A percentile compares a stretch with the other conserved stretches of the same genome.
These are phyloP conservation scores for Nigrospora oryzae DNA, from an alignment of 2,329 filamentous ascomycete genomes.

Conservation along the genomic window DNA sequence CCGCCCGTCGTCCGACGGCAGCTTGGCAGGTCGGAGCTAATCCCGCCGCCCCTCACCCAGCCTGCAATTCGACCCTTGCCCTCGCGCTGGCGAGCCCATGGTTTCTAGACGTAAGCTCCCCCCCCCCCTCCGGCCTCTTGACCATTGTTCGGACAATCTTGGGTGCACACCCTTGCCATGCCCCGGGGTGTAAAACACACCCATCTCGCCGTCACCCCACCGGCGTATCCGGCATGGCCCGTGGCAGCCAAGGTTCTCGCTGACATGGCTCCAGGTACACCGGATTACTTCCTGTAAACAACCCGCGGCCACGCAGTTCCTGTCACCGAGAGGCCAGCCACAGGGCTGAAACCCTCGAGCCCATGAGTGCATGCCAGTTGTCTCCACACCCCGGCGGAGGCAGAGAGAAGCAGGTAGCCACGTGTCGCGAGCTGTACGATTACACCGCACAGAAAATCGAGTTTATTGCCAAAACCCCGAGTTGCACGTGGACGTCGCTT, in stretches of 20 bases:
- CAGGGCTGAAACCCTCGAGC: too few species aligned
- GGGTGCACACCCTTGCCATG: too few species aligned
- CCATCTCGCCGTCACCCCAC: too few species aligned
- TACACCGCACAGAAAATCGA: too few species aligned
- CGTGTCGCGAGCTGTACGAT: too few species aligned
- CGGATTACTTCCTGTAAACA: constrained; percentile 92
- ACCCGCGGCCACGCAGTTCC: not conserved
- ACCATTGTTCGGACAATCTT: not conserved
- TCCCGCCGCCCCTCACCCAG: constrained; percentile 36
- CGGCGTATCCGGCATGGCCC: constrained; percentile 6
- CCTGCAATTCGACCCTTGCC: constrained; percentile 98
- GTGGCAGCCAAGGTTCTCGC: constrained; percentile 6
- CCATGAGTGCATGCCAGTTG: too few species aligned
- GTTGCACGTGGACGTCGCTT: too few species aligned
- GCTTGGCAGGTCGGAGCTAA: not conserved
- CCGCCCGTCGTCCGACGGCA: not conserved
- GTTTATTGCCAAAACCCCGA: too few species aligned
- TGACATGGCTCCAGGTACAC: constrained; percentile 54
- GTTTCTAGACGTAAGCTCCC: constrained; percentile 71
- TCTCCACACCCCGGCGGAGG: too few species aligned
- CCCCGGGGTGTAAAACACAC: too few species aligned
- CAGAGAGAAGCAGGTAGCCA: too few species aligned
- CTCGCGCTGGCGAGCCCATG: constrained; percentile 95
- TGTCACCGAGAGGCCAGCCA: not conserved
- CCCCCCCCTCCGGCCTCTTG: not conserved